phyloP scores from a whole-genome alignment of 75 land plant genomes.

The Chamaecyparis obtusa region DNA sequence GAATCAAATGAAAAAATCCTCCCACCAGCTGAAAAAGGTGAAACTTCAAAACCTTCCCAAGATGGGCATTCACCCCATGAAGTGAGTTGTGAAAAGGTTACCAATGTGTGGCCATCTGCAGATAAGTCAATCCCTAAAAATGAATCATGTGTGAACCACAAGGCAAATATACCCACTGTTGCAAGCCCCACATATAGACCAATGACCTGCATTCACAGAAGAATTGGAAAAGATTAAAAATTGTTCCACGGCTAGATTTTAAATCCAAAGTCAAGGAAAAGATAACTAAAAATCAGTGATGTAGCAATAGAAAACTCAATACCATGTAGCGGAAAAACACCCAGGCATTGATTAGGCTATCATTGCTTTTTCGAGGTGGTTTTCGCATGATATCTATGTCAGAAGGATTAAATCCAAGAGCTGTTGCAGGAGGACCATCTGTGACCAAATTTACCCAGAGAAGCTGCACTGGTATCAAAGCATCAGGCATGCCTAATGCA shows the following conservation, averaged over 20 bases:
- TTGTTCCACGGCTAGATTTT: not conserved
- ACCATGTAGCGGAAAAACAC: conserved; percentile 91
- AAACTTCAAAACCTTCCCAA: conserved; percentile 68
- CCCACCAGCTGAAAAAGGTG: conserved; percentile 69
- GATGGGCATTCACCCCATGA: conserved; percentile 73
- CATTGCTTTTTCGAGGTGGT: conserved; percentile 86
- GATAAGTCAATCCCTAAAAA: conserved; percentile 76
- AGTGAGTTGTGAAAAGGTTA: conserved; percentile 64
- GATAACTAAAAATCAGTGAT: not conserved
- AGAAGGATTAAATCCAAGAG: conserved; percentile 94
- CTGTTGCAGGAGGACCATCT: conserved; percentile 97
- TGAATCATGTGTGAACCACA: conserved; percentile 90
- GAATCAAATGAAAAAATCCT: conserved; percentile 43
- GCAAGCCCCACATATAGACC: conserved; percentile 93
- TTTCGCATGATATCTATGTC: conserved; percentile 83
- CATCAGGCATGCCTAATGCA: conserved; percentile 91
- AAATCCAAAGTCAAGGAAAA: not conserved
- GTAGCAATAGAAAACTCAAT: not conserved
- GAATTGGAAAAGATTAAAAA: not conserved
- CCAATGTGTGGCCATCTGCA: conserved; percentile 84
- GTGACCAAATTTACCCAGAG: conserved; percentile 96
- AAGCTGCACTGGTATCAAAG: conserved; percentile 91
- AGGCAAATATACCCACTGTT: conserved; percentile 77
- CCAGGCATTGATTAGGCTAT: conserved; percentile 79
- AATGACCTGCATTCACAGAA: conserved; percentile 58